Evolutionary conservation across 1,139 yeast genomes (phyloP).

Genomic region (Suhomyces terraborum): DNA sequence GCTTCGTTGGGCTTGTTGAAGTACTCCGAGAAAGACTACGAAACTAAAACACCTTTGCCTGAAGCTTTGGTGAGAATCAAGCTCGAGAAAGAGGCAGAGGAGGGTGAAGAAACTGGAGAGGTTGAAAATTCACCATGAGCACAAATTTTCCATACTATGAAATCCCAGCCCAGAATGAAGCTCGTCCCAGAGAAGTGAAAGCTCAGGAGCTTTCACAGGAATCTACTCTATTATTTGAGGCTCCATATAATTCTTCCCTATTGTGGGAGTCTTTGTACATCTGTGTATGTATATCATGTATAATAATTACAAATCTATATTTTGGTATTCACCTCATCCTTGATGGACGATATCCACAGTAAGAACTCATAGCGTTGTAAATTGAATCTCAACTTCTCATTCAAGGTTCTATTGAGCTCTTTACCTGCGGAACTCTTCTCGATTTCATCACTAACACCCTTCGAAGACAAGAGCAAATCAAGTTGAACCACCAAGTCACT

Average conservation of each 20-base stretch:
- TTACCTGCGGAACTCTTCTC: constrained; percentile 13
- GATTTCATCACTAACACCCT: constrained; percentile 10
- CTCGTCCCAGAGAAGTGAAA: background rate
- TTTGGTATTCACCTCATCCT: constrained; percentile 14
- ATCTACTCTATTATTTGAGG: background rate
- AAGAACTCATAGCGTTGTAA: constrained; percentile 27
- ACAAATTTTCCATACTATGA: background rate
- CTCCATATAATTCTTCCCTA: background rate
- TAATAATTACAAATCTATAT: constrained; percentile 3
- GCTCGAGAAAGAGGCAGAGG: constrained; percentile 40
- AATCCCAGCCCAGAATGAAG: too few species aligned
- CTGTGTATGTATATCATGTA: constrained; percentile 8
- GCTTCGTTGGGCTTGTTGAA: constrained; percentile 63
- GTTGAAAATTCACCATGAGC: too few species aligned
- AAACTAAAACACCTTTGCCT: constrained; percentile 38
- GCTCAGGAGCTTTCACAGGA: background rate
- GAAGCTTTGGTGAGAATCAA: constrained; percentile 68
- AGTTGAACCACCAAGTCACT: constrained; percentile 16
- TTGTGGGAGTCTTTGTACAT: background rate
- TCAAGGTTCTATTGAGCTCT: constrained; percentile 27
- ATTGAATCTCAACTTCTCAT: constrained; percentile 20
- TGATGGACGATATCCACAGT: constrained; percentile 35
- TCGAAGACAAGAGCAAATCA: constrained; percentile 13
- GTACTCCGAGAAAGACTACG: constrained; percentile 49
- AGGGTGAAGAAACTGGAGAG: constrained; percentile 19